A percentile compares a stretch with the other conserved stretches of the same genome.
phyloP scores from a whole-genome alignment of 1,284 basidiomycete genomes.

The Pascua sp. region DNA sequence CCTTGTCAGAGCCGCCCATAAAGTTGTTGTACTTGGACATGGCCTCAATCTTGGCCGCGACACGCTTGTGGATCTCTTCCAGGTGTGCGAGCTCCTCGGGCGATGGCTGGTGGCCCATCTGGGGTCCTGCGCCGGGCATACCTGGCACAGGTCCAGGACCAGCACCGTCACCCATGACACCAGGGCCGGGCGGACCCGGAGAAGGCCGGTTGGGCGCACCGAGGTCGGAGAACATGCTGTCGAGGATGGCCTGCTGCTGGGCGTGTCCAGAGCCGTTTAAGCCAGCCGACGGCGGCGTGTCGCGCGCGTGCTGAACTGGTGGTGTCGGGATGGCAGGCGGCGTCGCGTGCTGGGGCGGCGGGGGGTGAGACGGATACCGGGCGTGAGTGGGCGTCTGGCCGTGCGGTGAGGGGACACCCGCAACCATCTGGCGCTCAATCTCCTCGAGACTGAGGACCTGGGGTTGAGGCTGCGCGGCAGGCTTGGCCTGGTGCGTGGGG shows the following conservation, averaged over 20 bases:
- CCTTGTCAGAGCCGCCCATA: slow-evolving; percentile 90
- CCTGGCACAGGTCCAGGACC: not conserved
- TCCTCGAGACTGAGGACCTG: slow-evolving; percentile 47
- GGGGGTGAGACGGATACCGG: slow-evolving; percentile 13
- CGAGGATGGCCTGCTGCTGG: slow-evolving; percentile 39
- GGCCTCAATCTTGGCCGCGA: slow-evolving; percentile 42
- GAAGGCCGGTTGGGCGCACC: slow-evolving; percentile 23
- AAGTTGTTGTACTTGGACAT: slow-evolving; percentile 95
- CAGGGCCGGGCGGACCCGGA: slow-evolving; percentile 5
- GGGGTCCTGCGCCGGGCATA: not conserved
- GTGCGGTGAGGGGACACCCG: slow-evolving; percentile 15
- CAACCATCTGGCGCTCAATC: slow-evolving; percentile 51
- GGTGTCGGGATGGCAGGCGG: slow-evolving; percentile 31
- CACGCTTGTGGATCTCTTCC: slow-evolving; percentile 34
- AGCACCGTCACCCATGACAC: no score
- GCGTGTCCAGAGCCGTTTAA: slow-evolving; percentile 37
- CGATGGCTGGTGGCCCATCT: slow-evolving; percentile 17
- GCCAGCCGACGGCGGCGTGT: slow-evolving; percentile 26
- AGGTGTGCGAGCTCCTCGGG: slow-evolving; percentile 38
- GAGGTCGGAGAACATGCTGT: slow-evolving; percentile 48
- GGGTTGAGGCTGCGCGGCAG: slow-evolving; percentile 13
- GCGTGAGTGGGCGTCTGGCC: slow-evolving; percentile 20
- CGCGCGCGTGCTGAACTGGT: not conserved
- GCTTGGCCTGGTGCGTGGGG: slow-evolving; percentile 14
- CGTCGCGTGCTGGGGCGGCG: slow-evolving; percentile 18